phyloP scores from a whole-genome alignment of 306 rosid genomes.

The Cicer yamashitae region DNA sequence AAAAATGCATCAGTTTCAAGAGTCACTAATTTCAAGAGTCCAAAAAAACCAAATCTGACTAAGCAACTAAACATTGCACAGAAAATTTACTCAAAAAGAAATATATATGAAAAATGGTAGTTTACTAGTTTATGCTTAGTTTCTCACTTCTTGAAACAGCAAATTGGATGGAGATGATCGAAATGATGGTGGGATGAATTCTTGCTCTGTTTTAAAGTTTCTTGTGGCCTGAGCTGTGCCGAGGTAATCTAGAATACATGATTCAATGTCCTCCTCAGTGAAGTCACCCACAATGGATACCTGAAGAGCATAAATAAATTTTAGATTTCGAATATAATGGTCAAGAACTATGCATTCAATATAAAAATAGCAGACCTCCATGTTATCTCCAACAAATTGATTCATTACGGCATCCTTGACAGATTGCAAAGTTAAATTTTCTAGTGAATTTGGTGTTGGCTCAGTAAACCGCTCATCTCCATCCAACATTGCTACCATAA shows the following conservation, averaged over 20 bases:
- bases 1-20: constrained; percentile 4
- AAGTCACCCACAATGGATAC: constrained; percentile 94
- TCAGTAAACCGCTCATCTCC: constrained; percentile 96
- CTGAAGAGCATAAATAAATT: constrained; percentile 51
- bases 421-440: constrained; percentile 81
- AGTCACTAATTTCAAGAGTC: constrained; percentile 18
- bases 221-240: constrained; percentile 78
- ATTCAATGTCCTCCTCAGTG: constrained; percentile 86
- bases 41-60: constrained; percentile 2
- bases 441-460: constrained; percentile 90
- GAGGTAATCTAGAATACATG: constrained; percentile 93
- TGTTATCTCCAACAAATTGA: constrained; percentile 90
- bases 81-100: neutral
- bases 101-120: constrained; percentile 7
- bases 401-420: constrained; percentile 93
- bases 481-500: constrained; percentile 95
- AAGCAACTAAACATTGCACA: constrained; percentile 13
- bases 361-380: constrained; percentile 75
- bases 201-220: constrained; percentile 46
- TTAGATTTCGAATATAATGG: constrained; percentile 36
- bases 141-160: constrained; percentile 91
- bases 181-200: constrained; percentile 67
- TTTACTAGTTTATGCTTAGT: constrained; percentile 40
- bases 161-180: constrained; percentile 74
- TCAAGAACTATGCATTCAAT: constrained; percentile 34